Evolutionary conservation across 164 flowering plant species (phyloP), one percentile per base, ranked within the genome.

Genomic region (Sedum album): DNA sequence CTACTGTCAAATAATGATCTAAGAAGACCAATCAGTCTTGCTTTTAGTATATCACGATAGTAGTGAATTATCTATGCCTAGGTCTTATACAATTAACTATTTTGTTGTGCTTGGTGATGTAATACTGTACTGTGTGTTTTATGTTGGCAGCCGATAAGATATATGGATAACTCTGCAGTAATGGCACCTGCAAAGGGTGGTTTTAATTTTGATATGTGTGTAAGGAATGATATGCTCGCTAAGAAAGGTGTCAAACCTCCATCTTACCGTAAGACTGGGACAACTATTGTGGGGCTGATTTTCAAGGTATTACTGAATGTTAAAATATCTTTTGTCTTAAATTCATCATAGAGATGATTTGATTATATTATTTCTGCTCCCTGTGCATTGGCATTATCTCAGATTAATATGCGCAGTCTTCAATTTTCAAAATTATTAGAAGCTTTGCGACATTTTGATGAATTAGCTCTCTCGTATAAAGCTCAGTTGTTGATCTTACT

Each of bases 231-330:
- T 6, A 85, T 88, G 89, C 83, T 91, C 13, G 18, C 69, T 10
- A 73, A 76, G 44, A 86, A 88, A 57, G 89, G 96, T 20, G 74
- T 82, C 36, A 69, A 79, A 64, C 76, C 75, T 17, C 84, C 89
- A 0, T 75, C 89, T 35, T 91, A 65, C 63, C 74, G 81, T 53
- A 91, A 89, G 74, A 89, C 96, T 0, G 96, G 97, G 23, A 91
- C 97, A 0, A 89, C 94, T 0, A 89, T 91, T 65, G 97, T 89
- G 18, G 94, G 96, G 23, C 46, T 91, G 14, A 71, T 89, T 36
- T 91, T 84, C 62, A 69, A 91, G 92, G 97, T 89, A 71, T 18
- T 35, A 35, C 38, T 35, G n/a, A n/a, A n/a, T n/a, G n/a, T 33
- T 68, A 2, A 39, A 39, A 39, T 10, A 31, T 5, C 8, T 15